phyloP scores from a whole-genome alignment of 768 basidiomycete species.

The Agrocybe chaxingu region DNA sequence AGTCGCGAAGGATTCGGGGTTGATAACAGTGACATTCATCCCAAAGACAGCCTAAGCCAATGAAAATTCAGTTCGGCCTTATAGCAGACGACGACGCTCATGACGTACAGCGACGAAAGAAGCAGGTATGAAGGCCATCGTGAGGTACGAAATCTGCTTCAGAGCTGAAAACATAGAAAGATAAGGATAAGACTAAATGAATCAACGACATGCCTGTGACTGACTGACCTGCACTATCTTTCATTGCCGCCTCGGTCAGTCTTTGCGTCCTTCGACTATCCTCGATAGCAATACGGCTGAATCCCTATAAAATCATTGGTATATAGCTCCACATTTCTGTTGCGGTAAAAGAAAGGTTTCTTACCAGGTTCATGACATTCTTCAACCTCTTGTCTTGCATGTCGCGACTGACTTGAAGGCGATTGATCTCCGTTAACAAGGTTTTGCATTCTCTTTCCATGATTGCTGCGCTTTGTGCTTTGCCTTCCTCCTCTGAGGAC shows the following conservation, averaged over 20 bases:
- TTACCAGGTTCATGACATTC: slow-evolving; percentile 50
- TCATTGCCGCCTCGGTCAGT: slow-evolving; percentile 36
- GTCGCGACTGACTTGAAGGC: slow-evolving; percentile 37
- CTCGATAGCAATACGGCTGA: slow-evolving; percentile 43
- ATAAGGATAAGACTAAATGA: background rate
- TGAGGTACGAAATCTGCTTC: slow-evolving; percentile 55
- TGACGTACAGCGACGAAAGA: slow-evolving; percentile 41
- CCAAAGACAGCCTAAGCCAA: slow-evolving; percentile 43
- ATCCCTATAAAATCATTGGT: slow-evolving; percentile 30
- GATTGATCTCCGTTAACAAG: slow-evolving; percentile 45
- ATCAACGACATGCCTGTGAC: background rate
- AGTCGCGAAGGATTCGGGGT: slow-evolving; percentile 22
- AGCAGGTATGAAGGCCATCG: slow-evolving; percentile 61
- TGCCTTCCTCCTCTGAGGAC: slow-evolving; percentile 1
- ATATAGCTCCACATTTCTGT: background rate
- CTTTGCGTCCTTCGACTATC: slow-evolving; percentile 42
- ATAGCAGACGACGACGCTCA: background rate
- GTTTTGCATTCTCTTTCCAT: slow-evolving; percentile 43
- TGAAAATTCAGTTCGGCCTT: background rate
- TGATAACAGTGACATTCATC: slow-evolving; percentile 52
- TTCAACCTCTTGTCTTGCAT: slow-evolving; percentile 44
- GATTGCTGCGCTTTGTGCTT: slow-evolving; percentile 10
- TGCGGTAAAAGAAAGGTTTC: slow-evolving; percentile 1
- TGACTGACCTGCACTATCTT: slow-evolving; percentile 36
- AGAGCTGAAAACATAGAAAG: slow-evolving; percentile 27